These are phyloP conservation scores for Xylaria sp. DNA, from an alignment of 2,329 filamentous ascomycete genomes.

Conservation along the genomic window DNA sequence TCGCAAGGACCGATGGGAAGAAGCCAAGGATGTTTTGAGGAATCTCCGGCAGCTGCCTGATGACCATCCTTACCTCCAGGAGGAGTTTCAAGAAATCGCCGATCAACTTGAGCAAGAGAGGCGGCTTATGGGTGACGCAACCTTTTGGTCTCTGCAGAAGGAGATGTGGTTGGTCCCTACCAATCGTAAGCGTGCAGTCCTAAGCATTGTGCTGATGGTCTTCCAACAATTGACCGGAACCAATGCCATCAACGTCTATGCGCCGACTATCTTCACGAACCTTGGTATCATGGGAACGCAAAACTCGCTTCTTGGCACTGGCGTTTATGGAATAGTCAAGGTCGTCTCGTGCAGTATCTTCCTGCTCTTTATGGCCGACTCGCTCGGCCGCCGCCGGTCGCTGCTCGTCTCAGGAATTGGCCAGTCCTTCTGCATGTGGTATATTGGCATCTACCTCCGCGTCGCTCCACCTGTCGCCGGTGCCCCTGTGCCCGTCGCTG, in stretches of 20 bases:
- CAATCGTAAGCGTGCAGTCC: constrained; percentile 68
- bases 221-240: constrained; percentile 75
- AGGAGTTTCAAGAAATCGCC: constrained; percentile 66
- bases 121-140: constrained; percentile 59
- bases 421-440: constrained; percentile 67
- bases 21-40: constrained; percentile 60
- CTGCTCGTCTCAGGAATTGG: constrained; percentile 66
- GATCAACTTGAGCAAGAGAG: constrained; percentile 67
- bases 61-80: constrained; percentile 60
- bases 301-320: constrained; percentile 64
- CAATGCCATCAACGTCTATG: constrained; percentile 45
- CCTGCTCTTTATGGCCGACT: constrained; percentile 65
- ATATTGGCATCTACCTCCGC: constrained; percentile 69
- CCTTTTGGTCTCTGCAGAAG: constrained; percentile 61
- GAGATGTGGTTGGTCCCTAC: constrained; percentile 67
- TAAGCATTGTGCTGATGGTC: constrained; percentile 66
- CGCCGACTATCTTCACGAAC: constrained; percentile 42
- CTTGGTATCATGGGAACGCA: constrained; percentile 51
- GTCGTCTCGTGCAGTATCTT: constrained; percentile 63
- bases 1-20: constrained; percentile 68
- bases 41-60: constrained; percentile 60
- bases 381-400: constrained; percentile 59
- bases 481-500: constrained; percentile 60
- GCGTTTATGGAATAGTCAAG: constrained; percentile 68
- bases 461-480: constrained; percentile 59